Base-by-base conservation (phyloP, 306 rosid genomes). In the Ochetophila trinervis region DNA sequence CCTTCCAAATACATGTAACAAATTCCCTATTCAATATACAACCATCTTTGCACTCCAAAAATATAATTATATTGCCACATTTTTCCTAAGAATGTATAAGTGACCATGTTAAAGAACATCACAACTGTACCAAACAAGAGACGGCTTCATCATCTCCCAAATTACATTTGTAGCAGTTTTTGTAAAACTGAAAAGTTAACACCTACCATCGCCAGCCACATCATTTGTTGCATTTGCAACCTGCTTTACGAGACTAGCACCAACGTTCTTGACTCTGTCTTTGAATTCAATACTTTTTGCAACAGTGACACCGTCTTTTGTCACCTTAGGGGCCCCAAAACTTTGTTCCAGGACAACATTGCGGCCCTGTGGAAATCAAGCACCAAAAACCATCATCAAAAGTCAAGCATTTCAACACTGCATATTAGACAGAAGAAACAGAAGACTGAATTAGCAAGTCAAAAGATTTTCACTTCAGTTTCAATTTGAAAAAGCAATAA, bases 181-280 rank as follows among this genome's bases (percentile, higher is more conserved):
- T 5, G 17, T 12, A 40, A 2, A 13, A 8, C 8, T 20, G 44
- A 23, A 8, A 22, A 24, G 14, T n/a, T 10, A 55, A 40, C 20
- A 45, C 80, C 60, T 45, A 80, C 88, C 85, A 71, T 83, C 88
- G 8, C 88, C 88, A 0, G 85, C 88, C 17, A 53, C 83, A 77
- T 80, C 85, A 27, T 83, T 83, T 14, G 88, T 83, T 20, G 88
- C 85, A 70, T 77, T 83, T 59, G 85, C 88, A 27, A 83, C 85
- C 76, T 76, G 88, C 60, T 83, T 83, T 20, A 83, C 88, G 35
- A 83, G 79, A 68, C 80, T 74, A 42, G 85, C 88, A 50, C 85
- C 85, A 22, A 84, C 60, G 48, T 84, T 80, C 68, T 77, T 84
- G 36, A 84, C 78, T 65, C 57, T 80, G 53, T 80, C 85, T 45